Conservation (phyloP, 2,329 filamentous ascomycete genomes). For the Talaromyces pinophilus region DNA sequence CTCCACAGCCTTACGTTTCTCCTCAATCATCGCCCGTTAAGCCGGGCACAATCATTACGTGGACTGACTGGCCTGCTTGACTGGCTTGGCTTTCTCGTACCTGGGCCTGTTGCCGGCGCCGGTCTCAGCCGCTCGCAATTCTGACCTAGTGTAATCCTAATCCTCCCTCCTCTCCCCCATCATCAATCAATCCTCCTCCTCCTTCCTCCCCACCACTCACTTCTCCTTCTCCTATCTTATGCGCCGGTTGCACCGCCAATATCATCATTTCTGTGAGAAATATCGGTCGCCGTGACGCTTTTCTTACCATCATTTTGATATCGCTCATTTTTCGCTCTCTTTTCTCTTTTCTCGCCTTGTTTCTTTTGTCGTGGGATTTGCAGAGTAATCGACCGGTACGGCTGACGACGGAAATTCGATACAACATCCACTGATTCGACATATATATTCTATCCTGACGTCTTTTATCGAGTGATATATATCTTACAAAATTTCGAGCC, state of each 20-base stretch:
- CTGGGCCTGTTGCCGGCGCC: slow-evolving; percentile 11
- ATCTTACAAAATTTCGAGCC: background rate
- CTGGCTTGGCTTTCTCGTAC: slow-evolving; percentile 9
- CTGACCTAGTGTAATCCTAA: background rate
- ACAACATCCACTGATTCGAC: slow-evolving; percentile 3
- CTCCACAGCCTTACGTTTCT: slow-evolving; percentile 11
- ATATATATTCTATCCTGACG: background rate
- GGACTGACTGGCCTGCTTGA: slow-evolving; percentile 7
- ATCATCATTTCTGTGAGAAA: background rate
- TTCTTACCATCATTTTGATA: background rate
- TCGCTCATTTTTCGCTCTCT: slow-evolving; percentile 7
- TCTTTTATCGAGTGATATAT: slow-evolving; percentile 1
- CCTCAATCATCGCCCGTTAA: slow-evolving; percentile 13
- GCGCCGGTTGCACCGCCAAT: slow-evolving; percentile 14
- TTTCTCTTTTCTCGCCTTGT: slow-evolving; percentile 1
- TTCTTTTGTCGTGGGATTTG: slow-evolving; percentile 1
- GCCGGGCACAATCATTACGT: slow-evolving; percentile 12
- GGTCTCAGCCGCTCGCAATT: slow-evolving; percentile 19
- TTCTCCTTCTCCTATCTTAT: slow-evolving; percentile 21
- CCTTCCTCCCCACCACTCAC: slow-evolving; percentile 12
- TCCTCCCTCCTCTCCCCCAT: background rate
- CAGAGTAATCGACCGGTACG: background rate
- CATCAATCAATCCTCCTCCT: slow-evolving; percentile 10
- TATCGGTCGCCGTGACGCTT: slow-evolving; percentile 9
- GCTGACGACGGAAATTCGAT: background rate